Conservation (phyloP, 352 stramenopile species). For the Phytophthora multivora region DNA sequence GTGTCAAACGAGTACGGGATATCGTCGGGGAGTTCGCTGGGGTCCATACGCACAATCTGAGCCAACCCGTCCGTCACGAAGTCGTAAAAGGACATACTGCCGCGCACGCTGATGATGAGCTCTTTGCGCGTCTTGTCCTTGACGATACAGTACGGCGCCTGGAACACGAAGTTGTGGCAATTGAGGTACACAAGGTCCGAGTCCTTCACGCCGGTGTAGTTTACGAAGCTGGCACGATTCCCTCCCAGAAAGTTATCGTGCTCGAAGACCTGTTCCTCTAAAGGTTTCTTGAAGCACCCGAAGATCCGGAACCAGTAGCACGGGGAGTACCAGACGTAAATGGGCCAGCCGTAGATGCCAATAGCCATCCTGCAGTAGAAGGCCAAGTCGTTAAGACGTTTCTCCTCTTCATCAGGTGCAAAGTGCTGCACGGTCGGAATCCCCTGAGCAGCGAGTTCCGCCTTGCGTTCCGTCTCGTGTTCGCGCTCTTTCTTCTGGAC, state of each 20-base stretch:
- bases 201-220: slow-evolving; percentile 68
- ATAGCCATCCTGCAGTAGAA: slow-evolving; percentile 74
- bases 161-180: slow-evolving; percentile 81
- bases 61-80: slow-evolving; percentile 77
- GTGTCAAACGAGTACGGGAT: slow-evolving; percentile 54
- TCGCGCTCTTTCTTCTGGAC: slow-evolving; percentile 59
- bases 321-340: slow-evolving; percentile 80
- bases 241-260: slow-evolving; percentile 64
- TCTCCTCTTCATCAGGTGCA: slow-evolving; percentile 44
- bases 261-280: slow-evolving; percentile 56
- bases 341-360: slow-evolving; percentile 82
- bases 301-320: slow-evolving; percentile 75
- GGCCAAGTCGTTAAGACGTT: slow-evolving; percentile 52
- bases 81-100: slow-evolving; percentile 82
- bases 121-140: slow-evolving; percentile 63
- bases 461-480: slow-evolving; percentile 30
- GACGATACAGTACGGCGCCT: slow-evolving; percentile 76
- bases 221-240: slow-evolving; percentile 71
- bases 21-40: slow-evolving; percentile 55
- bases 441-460: slow-evolving; percentile 28
- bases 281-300: slow-evolving; percentile 54
- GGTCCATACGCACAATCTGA: slow-evolving; percentile 66
- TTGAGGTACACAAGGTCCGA: slow-evolving; percentile 79
- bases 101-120: slow-evolving; percentile 78
- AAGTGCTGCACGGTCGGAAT: slow-evolving; percentile 39